Evolutionary conservation across 1,139 yeast species (phyloP).

Genomic region (Ogataea hybrid): DNA sequence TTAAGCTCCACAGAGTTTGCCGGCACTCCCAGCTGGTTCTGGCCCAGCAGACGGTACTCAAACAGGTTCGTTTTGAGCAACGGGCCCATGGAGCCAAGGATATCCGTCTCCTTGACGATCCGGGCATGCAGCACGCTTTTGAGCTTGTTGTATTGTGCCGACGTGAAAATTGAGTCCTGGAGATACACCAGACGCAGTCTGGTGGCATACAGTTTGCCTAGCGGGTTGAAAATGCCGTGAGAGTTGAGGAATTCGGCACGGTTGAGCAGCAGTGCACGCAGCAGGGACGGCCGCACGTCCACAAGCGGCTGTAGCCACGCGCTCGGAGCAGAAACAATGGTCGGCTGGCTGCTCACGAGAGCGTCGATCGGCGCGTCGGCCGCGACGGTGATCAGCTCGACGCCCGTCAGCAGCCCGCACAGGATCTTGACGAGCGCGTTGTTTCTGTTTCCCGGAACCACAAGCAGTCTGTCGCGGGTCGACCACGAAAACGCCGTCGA

Average conservation of each 20-base stretch:
- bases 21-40: conserved; percentile 42
- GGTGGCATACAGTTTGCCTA: conserved; percentile 28
- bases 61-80: conserved; percentile 55
- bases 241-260: conserved; percentile 29
- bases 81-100: conserved; percentile 54
- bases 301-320: conserved; percentile 10
- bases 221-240: conserved; percentile 39
- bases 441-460: conserved; percentile 33
- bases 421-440: conserved; percentile 25
- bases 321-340: conserved; percentile 26
- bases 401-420: conserved; percentile 26
- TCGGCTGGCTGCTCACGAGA: conserved; percentile 15
- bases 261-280: conserved; percentile 17
- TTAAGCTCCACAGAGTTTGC: conserved; percentile 52
- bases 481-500: conserved; percentile 46
- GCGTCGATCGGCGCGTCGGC: conserved; percentile 9
- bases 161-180: conserved; percentile 25
- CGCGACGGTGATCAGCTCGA: conserved; percentile 15
- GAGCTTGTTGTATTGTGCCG: conserved; percentile 39
- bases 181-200: conserved; percentile 23
- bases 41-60: conserved; percentile 51
- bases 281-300: neutral
- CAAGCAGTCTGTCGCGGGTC: conserved; percentile 41
- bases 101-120: conserved; percentile 51
- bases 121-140: conserved; percentile 50